Base-by-base conservation (phyloP, 2,329 filamentous ascomycete genomes). In the Claviceps humidiphila region DNA sequence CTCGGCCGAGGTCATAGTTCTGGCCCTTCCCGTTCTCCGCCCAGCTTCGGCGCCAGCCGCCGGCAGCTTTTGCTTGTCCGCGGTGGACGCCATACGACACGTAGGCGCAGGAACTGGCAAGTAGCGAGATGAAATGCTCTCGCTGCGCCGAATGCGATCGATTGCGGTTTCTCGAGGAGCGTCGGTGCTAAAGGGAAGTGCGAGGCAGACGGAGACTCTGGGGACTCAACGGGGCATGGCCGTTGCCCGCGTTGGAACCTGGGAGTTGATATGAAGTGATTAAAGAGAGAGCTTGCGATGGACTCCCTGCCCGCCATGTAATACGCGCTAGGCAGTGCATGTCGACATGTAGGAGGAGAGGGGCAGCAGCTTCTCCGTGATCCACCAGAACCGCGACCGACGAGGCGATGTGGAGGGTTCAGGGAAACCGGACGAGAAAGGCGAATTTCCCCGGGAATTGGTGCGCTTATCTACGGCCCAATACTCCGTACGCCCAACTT, bases 1-100 rank as follows among this genome's bases (percentile, higher is more conserved):
- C 59, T 77, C 72, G 11, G 74, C 75, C 56, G 71, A 73, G 39
- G 74, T 78, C 64, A 66, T 65, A 30, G 65, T 66, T 45, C 64
- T 59, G 39, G 53, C 40, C 46, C 44, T 42, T n/a, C 48, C 52
- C 22, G 14, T 26, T n/a, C 26, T 34, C 39, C n/a, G 26, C 38
- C 20, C 51, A 8, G 38, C 51, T 24, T 52, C 38, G 45, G 17
- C 50, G 50, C 17, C 16, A 24, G 41, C 44, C 24, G 50, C 45
- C 20, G 44, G 48, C 48, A 50, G 47, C 50, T 24, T 50, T 30
- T 37, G 13, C n/a, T 37, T 47, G 53, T 53, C 55, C 37, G 51
- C 46, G 45, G 52, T 50, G 43, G 53, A 51, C 38, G 48, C 53
- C 57, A 56, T 58, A 45, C 22, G 47, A 41, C 22, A 48, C 17